Conservation (phyloP, 164 flowering plant genomes). For the Umbellularia californica region DNA sequence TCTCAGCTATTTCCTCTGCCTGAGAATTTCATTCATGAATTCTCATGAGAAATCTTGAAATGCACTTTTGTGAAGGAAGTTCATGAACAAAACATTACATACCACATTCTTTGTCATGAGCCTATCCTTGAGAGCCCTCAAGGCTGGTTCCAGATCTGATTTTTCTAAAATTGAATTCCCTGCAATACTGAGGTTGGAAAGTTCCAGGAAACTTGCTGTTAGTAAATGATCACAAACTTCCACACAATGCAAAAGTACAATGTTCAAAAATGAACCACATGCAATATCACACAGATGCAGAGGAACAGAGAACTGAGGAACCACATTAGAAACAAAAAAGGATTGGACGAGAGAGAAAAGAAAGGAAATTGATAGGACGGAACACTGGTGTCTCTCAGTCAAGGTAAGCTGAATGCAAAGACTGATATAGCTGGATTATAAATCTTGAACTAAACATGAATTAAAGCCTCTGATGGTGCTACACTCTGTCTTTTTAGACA, state of each 20-base stretch:
- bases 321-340: too few species aligned
- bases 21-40: conserved; percentile 15
- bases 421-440: too few species aligned
- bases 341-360: too few species aligned
- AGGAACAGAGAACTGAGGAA: too few species aligned
- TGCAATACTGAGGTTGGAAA: conserved; percentile 59
- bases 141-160: conserved; percentile 86
- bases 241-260: neutral
- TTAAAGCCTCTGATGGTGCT: too few species aligned
- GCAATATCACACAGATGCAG: too few species aligned
- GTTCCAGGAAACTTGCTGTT: neutral
- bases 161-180: conserved; percentile 90
- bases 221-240: neutral
- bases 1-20: conserved; percentile 98
- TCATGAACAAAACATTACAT: conserved; percentile 24
- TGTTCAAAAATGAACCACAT: neutral
- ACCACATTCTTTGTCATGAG: conserved; percentile 99
- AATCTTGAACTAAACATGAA: too few species aligned
- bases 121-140: conserved; percentile 93
- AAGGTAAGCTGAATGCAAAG: too few species aligned
- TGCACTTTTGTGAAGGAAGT: neutral
- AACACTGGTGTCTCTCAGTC: too few species aligned
- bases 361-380: too few species aligned
- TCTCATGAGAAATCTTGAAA: conserved; percentile 4
- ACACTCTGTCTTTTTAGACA: too few species aligned